Conservation (phyloP, 208 protist species). For the Trypanosoma theileri region DNA sequence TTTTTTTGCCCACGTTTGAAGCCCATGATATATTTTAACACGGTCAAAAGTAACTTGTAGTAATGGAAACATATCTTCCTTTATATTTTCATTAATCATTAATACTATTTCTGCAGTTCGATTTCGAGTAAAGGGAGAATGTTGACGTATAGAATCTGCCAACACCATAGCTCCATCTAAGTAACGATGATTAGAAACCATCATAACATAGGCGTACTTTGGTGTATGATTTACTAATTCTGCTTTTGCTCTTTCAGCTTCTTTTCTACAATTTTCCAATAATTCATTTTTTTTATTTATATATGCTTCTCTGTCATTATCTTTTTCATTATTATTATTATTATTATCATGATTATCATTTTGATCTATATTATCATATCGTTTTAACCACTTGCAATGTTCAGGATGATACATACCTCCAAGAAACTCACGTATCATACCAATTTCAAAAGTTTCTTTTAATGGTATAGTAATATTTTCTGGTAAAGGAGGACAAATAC, state of each 20-base stretch:
- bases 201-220: conserved; percentile 30
- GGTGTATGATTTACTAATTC: conserved; percentile 3
- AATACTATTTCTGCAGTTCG: conserved; percentile 28
- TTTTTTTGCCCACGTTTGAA: conserved; percentile 22
- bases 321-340: not conserved
- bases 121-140: conserved; percentile 21
- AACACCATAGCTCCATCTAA: conserved; percentile 35
- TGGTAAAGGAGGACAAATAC: conserved; percentile 21
- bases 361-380: too few relatives aligned
- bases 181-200: conserved; percentile 34
- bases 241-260: not conserved
- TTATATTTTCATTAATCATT: conserved; percentile 27
- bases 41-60: conserved; percentile 27
- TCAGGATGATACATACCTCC: conserved; percentile 29
- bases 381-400: conserved; percentile 12
- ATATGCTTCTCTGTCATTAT: not conserved
- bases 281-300: not conserved
- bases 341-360: not conserved
- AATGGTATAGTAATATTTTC: conserved; percentile 8
- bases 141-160: conserved; percentile 32
- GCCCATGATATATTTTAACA: conserved; percentile 25
- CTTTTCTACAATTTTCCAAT: conserved; percentile 1
- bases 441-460: conserved; percentile 22
- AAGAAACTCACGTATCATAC: conserved; percentile 26
- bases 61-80: conserved; percentile 28